Percentiles rank a stretch among this genome's conserved stretches.
Conservation (phyloP, 306 rosid genomes). For the Cucumis hystrix region DNA sequence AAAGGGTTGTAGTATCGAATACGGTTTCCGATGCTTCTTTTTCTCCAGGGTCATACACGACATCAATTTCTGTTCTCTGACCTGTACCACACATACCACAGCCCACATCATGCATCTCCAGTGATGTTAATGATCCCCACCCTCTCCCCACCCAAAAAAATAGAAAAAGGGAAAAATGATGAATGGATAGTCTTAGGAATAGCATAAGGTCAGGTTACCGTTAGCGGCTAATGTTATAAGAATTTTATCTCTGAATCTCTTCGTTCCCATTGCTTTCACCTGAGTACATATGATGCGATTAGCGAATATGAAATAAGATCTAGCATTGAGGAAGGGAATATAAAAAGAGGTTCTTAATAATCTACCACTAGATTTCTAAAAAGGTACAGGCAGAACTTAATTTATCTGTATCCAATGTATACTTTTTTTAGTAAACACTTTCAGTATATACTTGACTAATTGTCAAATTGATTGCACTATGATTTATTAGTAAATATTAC, state of each 20-base stretch:
- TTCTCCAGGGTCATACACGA: conserved; percentile 35
- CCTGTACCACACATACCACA: conserved; percentile 33
- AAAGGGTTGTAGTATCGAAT: conserved; percentile 9
- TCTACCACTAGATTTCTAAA: not conserved
- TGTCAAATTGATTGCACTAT: not conserved
- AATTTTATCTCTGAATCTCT: conserved; percentile 54
- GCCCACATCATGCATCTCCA: not conserved
- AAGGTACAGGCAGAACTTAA: not conserved
- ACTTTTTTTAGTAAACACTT: not conserved
- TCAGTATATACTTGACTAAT: not conserved
- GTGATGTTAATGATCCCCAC: not conserved
- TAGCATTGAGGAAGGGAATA: not conserved
- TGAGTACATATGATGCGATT: conserved; percentile 8
- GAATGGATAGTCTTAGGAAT: not conserved
- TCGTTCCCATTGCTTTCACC: conserved; percentile 43
- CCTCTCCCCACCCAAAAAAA: not conserved
- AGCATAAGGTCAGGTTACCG: conserved; percentile 20
- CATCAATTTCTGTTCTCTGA: conserved; percentile 57
- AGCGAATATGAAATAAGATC: not conserved
- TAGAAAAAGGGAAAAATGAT: not conserved
- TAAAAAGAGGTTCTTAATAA: not conserved
- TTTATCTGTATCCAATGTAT: not conserved
- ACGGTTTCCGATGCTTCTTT: conserved; percentile 15
- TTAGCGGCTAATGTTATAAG: conserved; percentile 63
- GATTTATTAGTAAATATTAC: not conserved